These are phyloP conservation scores for Aspergillus leporis DNA, from an alignment of 495 filamentous ascomycete species.

Conservation along the genomic window DNA sequence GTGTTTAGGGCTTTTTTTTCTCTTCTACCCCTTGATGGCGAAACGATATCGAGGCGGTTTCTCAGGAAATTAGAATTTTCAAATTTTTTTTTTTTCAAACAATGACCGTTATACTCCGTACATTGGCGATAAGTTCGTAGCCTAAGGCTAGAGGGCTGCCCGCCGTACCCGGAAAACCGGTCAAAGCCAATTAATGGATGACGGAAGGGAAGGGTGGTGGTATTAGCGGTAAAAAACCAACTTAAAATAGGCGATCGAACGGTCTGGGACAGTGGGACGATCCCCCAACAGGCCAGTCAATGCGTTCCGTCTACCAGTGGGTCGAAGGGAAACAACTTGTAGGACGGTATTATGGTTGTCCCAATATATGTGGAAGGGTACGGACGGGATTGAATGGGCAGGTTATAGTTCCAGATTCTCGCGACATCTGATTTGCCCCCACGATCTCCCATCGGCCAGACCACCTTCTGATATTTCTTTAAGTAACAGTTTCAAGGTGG, in stretches of 20 bases:
- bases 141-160: constrained; percentile 11
- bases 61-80: background rate
- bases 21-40: background rate
- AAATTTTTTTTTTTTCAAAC: constrained; percentile 5
- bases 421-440: constrained; percentile 2
- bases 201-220: background rate
- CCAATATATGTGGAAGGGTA: background rate
- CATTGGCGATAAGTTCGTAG: constrained; percentile 6
- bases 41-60: background rate
- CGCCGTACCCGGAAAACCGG: constrained; percentile 21
- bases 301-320: constrained; percentile 15
- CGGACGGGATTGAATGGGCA: background rate
- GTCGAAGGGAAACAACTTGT: background rate
- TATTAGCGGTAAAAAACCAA: constrained; percentile 17
- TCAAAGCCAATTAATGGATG: background rate
- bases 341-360: background rate
- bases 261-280: constrained; percentile 31
- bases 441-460: background rate
- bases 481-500: background rate
- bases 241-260: constrained; percentile 34
- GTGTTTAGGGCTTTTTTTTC: background rate
- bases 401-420: constrained; percentile 5
- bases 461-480: background rate
- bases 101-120: constrained; percentile 2
- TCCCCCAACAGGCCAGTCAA: constrained; percentile 22